These are phyloP conservation scores for Coprinopsis sp. DNA, from an alignment of 768 basidiomycete species.

Conservation along the genomic window DNA sequence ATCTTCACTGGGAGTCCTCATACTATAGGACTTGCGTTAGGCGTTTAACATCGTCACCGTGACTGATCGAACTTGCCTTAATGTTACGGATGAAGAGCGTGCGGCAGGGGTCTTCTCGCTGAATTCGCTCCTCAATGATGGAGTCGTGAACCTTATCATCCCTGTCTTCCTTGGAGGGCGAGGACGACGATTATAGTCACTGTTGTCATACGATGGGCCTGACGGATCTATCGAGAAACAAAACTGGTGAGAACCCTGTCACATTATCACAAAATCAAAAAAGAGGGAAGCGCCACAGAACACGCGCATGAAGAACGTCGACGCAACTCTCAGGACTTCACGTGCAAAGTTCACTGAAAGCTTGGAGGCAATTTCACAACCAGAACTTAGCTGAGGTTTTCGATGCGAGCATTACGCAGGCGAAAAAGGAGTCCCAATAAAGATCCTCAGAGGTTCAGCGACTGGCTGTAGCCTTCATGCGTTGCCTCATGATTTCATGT, in stretches of 20 bases:
- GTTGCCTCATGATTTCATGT: too few relatives aligned
- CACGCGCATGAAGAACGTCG: slow-evolving; percentile 30
- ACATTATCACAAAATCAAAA: slow-evolving; percentile 32
- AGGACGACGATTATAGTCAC: slow-evolving; percentile 37
- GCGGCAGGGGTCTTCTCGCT: slow-evolving; percentile 90
- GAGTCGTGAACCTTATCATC: slow-evolving; percentile 89
- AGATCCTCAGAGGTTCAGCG: slow-evolving; percentile 43
- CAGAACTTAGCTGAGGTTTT: too few relatives aligned
- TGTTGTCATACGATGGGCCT: slow-evolving; percentile 54
- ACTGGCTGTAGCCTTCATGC: too few relatives aligned
- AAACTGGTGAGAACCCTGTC: slow-evolving; percentile 45
- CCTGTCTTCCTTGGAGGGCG: slow-evolving; percentile 63
- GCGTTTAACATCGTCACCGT: background rate
- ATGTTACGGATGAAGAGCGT: slow-evolving; percentile 98
- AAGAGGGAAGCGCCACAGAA: slow-evolving; percentile 43
- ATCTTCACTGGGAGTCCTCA: slow-evolving; percentile 81
- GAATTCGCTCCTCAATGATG: slow-evolving; percentile 90
- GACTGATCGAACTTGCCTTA: slow-evolving; percentile 65
- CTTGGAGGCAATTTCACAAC: too few relatives aligned
- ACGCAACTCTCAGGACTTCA: slow-evolving; percentile 6
- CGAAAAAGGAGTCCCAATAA: too few relatives aligned
- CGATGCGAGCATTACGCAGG: too few relatives aligned
- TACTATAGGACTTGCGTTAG: slow-evolving; percentile 46
- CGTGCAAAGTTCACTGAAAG: too few relatives aligned
- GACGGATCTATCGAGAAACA: slow-evolving; percentile 59